Conservation (phyloP, 345 rosid genomes). For the Bruguiera parviflora region DNA sequence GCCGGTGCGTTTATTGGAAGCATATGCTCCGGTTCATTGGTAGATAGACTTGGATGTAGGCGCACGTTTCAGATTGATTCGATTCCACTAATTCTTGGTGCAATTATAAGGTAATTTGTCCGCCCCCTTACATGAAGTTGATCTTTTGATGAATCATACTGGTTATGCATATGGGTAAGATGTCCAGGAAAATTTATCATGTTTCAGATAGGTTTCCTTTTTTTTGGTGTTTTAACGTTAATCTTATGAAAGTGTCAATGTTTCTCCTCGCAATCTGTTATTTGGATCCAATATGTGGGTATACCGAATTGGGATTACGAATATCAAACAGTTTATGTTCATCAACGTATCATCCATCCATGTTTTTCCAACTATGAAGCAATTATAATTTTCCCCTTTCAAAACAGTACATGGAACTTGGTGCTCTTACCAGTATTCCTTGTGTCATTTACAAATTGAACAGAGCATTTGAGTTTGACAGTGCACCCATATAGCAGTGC, state of each 20-base stretch:
- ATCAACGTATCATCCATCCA: background rate
- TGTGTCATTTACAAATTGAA: too few relatives aligned
- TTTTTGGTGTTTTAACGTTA: too few relatives aligned
- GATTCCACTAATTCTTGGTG: slow-evolving; percentile 60
- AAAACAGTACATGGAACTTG: too few relatives aligned
- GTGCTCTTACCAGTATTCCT: too few relatives aligned
- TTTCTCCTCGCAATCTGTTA: background rate
- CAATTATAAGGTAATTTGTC: slow-evolving; percentile 47
- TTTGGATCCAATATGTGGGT: background rate
- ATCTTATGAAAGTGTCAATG: background rate
- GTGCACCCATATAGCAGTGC: too few relatives aligned
- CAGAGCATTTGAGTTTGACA: too few relatives aligned
- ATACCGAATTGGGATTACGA: background rate
- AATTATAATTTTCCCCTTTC: too few relatives aligned
- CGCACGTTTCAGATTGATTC: slow-evolving; percentile 64
- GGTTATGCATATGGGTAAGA: background rate
- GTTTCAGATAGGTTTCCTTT: background rate
- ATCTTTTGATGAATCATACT: too few relatives aligned
- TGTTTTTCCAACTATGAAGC: background rate
- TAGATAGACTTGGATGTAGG: slow-evolving; percentile 63
- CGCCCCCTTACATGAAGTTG: too few relatives aligned
- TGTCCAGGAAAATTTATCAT: background rate
- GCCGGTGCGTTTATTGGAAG: slow-evolving; percentile 81
- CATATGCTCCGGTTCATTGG: slow-evolving; percentile 51
- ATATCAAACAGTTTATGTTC: background rate